Evolutionary conservation across 345 rosid genomes (phyloP).

Genomic region (Salix caprea): DNA sequence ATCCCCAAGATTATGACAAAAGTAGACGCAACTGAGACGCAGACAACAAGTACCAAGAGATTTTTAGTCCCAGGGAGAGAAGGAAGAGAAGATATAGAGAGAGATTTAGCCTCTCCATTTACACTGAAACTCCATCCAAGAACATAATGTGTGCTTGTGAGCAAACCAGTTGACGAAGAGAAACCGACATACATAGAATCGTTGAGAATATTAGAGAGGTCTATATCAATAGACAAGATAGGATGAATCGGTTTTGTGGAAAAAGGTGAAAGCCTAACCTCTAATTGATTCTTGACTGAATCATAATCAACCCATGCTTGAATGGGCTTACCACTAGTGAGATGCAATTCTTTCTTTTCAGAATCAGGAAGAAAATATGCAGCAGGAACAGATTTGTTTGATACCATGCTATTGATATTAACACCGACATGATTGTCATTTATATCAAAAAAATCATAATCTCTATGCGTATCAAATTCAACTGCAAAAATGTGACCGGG

Average conservation of each 20-base stretch:
- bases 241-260: conserved; percentile 55
- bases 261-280: conserved; percentile 61
- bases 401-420: not conserved
- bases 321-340: conserved; percentile 47
- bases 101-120: conserved; percentile 58
- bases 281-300: conserved; percentile 46
- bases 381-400: conserved; percentile 27
- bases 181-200: conserved; percentile 82
- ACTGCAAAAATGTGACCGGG: not conserved
- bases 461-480: not conserved
- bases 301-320: conserved; percentile 93
- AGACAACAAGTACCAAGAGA: conserved; percentile 27
- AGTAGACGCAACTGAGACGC: conserved; percentile 36
- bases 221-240: conserved; percentile 56
- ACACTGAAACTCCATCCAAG: conserved; percentile 84
- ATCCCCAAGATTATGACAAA: conserved; percentile 22
- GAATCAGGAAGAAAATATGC: conserved; percentile 42
- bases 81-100: conserved; percentile 60
- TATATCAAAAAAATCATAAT: not conserved
- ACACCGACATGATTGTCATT: not conserved
- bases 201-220: conserved; percentile 48
- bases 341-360: conserved; percentile 31
- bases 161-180: conserved; percentile 79
- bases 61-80: conserved; percentile 40
- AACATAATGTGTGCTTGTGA: conserved; percentile 70